phyloP scores from a whole-genome alignment of 2,329 filamentous ascomycete species.

The Venturia effusa region DNA sequence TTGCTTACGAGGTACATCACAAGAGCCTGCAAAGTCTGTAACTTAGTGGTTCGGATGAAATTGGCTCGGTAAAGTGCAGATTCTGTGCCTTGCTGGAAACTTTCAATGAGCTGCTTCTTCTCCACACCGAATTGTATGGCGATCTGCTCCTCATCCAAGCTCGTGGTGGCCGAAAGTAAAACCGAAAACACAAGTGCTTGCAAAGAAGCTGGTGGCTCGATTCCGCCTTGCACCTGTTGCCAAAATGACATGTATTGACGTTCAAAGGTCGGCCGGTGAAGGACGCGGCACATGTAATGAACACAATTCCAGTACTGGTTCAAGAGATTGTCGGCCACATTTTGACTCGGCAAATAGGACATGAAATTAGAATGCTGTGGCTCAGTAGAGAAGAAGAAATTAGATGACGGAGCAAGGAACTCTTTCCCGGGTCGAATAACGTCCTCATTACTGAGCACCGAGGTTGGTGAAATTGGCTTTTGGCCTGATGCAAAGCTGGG shows the following conservation, averaged over 20 bases:
- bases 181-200: conserved; percentile 61
- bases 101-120: conserved; percentile 48
- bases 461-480: not conserved
- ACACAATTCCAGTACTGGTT: conserved; percentile 58
- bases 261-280: conserved; percentile 59
- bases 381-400: conserved; percentile 51
- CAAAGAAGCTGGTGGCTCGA: conserved; percentile 52
- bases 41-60: conserved; percentile 57
- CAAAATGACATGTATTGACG: conserved; percentile 55
- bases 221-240: conserved; percentile 46
- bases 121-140: conserved; percentile 43
- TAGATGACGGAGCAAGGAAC: conserved; percentile 57
- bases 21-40: conserved; percentile 68
- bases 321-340: conserved; percentile 50
- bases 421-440: conserved; percentile 41
- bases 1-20: conserved; percentile 62
- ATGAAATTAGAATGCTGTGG: conserved; percentile 40
- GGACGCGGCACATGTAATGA: conserved; percentile 55
- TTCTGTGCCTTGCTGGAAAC: conserved; percentile 56
- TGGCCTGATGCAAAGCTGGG: not conserved
- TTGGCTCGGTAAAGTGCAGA: conserved; percentile 57
- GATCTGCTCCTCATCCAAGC: conserved; percentile 47
- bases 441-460: not conserved
- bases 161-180: conserved; percentile 58
- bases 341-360: conserved; percentile 49